Conservation (phyloP, 495 filamentous ascomycete genomes). For the Aspergillus funiculosus region DNA sequence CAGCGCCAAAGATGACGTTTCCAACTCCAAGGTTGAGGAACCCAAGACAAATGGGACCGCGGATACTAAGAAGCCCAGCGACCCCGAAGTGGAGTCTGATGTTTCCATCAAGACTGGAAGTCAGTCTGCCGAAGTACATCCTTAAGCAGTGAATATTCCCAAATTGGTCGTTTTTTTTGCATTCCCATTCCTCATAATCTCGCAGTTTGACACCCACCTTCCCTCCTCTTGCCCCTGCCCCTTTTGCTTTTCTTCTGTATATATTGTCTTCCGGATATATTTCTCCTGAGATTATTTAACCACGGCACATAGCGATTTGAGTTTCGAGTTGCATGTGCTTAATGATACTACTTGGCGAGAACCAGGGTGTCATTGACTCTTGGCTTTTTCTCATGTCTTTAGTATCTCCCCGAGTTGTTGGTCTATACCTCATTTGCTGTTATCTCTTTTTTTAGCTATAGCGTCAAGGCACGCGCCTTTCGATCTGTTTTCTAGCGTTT, state of each 20-base stretch:
- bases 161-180: too few species aligned
- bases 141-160: too few species aligned
- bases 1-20: slow-evolving; percentile 5
- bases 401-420: not conserved
- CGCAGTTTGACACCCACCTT: too few species aligned
- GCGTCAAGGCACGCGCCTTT: too few species aligned
- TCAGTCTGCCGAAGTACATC: too few species aligned
- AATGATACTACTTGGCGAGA: not conserved
- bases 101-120: not conserved
- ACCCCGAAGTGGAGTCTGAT: not conserved
- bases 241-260: slow-evolving; percentile 1
- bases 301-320: too few species aligned
- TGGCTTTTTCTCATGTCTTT: slow-evolving; percentile 9
- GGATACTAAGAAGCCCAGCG: not conserved
- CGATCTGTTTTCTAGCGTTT: not conserved
- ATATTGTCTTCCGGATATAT: slow-evolving; percentile 1
- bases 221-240: not conserved
- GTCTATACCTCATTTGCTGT: not conserved
- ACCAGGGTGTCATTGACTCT: too few species aligned
- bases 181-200: too few species aligned
- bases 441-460: not conserved
- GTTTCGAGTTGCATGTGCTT: not conserved
- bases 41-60: not conserved
- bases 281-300: not conserved
- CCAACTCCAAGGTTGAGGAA: not conserved